Evolutionary conservation across 1,284 basidiomycete genomes (phyloP).

Genomic region (Cerrena zonata): DNA sequence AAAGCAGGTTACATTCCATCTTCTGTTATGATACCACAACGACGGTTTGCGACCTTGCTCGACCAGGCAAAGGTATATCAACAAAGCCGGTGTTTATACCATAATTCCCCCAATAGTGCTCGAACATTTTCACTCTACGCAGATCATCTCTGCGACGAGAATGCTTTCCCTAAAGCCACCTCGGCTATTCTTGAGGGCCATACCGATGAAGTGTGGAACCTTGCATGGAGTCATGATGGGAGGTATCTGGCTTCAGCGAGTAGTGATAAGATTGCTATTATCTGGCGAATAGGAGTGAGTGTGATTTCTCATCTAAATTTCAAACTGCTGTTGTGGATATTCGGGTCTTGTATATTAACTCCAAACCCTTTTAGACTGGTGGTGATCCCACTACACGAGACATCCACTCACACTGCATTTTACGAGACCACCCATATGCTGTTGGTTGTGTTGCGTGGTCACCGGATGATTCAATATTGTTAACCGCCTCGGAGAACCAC

Average conservation of each 20-base stretch:
- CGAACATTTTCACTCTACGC: slow-evolving; percentile 75
- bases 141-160: slow-evolving; percentile 79
- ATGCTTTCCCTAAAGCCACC: slow-evolving; percentile 78
- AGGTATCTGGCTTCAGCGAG: slow-evolving; percentile 81
- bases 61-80: slow-evolving; percentile 83
- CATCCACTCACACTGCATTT: slow-evolving; percentile 53
- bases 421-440: slow-evolving; percentile 71
- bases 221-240: slow-evolving; percentile 92
- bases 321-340: not conserved
- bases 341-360: slow-evolving; percentile 5
- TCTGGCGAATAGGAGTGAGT: slow-evolving; percentile 82
- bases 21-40: slow-evolving; percentile 85
- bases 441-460: slow-evolving; percentile 88
- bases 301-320: slow-evolving; percentile 9
- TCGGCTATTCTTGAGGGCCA: slow-evolving; percentile 83
- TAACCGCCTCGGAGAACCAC: slow-evolving; percentile 73
- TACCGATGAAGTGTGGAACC: slow-evolving; percentile 89
- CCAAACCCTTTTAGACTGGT: slow-evolving; percentile 35
- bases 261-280: slow-evolving; percentile 80
- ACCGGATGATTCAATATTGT: slow-evolving; percentile 74
- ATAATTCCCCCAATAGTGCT: slow-evolving; percentile 58
- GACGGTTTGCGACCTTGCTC: slow-evolving; percentile 79
- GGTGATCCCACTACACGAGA: slow-evolving; percentile 47
- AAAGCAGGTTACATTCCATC: slow-evolving; percentile 78
- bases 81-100: slow-evolving; percentile 73